Evolutionary conservation across 169 alveolate species (phyloP).

Genomic region (Plasmodium malariae): DNA sequence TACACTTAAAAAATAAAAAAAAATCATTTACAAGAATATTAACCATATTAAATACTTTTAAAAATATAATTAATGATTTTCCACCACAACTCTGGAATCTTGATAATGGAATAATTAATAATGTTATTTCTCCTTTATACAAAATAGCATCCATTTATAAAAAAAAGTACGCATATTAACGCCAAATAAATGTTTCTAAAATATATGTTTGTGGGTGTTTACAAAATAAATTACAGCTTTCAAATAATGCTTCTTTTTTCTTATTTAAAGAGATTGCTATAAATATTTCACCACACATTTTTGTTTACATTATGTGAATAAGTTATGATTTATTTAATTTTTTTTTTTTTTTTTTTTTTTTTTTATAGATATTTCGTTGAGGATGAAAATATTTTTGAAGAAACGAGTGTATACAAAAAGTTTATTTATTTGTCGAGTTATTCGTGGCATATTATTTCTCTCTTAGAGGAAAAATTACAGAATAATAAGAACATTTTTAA

Average conservation of each 20-base stretch:
- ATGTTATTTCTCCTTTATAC: slow-evolving; percentile 52
- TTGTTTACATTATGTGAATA: not conserved
- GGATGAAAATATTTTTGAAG: slow-evolving; percentile 66
- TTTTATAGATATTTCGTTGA: slow-evolving; percentile 50
- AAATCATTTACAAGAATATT: slow-evolving; percentile 64
- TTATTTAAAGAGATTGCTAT: not conserved
- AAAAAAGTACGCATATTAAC: slow-evolving; percentile 43
- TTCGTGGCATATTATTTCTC: slow-evolving; percentile 69
- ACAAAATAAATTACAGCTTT: not conserved
- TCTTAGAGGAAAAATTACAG: slow-evolving; percentile 53
- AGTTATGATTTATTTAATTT: not conserved
- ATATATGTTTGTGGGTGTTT: not conserved
- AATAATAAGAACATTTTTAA: slow-evolving; percentile 39
- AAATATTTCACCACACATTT: no score
- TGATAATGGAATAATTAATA: slow-evolving; percentile 55
- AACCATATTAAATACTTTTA: slow-evolving; percentile 43
- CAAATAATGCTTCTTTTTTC: not conserved
- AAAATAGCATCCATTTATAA: slow-evolving; percentile 60
- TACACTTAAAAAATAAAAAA: slow-evolving; percentile 63
- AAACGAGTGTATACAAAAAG: slow-evolving; percentile 33
- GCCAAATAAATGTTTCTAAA: not conserved
- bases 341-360: slow-evolving; percentile 12
- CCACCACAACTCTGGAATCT: slow-evolving; percentile 49
- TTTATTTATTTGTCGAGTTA: slow-evolving; percentile 44
- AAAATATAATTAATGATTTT: slow-evolving; percentile 56